These are phyloP conservation scores for Sclerotinia spermophila DNA, from an alignment of 2,329 filamentous ascomycete species.

Conservation along the genomic window DNA sequence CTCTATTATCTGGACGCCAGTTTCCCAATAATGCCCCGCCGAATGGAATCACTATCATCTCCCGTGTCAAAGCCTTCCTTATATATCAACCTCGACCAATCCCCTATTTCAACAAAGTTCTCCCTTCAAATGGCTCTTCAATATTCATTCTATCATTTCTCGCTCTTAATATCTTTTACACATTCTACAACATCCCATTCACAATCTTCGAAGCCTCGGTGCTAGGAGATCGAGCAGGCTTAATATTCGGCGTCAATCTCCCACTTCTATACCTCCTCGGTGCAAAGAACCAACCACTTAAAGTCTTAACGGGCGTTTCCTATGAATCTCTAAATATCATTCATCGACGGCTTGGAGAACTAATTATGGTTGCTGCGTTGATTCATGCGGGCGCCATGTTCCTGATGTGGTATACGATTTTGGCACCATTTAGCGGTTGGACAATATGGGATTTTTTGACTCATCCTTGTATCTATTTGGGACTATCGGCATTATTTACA, in stretches of 20 bases:
- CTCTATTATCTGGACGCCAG: conserved; percentile 25
- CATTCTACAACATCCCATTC: conserved; percentile 50
- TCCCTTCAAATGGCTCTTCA: conserved; percentile 56
- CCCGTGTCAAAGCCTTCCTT: conserved; percentile 35
- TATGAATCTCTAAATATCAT: conserved; percentile 65
- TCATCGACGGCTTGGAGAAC: conserved; percentile 59
- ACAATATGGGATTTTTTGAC: conserved; percentile 49
- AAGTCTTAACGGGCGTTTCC: conserved; percentile 57
- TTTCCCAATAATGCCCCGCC: neutral
- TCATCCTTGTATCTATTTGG: conserved; percentile 50
- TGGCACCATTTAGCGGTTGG: conserved; percentile 50
- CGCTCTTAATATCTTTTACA: conserved; percentile 55
- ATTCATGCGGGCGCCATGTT: conserved; percentile 56
- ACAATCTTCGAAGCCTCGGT: conserved; percentile 50
- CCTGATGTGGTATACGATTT: conserved; percentile 49
- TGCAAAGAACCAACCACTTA: conserved; percentile 64
- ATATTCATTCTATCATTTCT: conserved; percentile 51
- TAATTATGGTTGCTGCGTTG: conserved; percentile 56
- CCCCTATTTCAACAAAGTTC: conserved; percentile 52
- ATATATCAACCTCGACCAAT: conserved; percentile 57
- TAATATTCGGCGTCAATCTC: conserved; percentile 46
- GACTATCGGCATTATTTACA: conserved; percentile 51
- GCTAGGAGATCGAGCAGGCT: conserved; percentile 40
- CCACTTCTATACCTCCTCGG: conserved; percentile 58
- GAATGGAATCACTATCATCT: conserved; percentile 21